Conservation (phyloP, 164 flowering plant genomes). For the Chimonanthus salicifolius region DNA sequence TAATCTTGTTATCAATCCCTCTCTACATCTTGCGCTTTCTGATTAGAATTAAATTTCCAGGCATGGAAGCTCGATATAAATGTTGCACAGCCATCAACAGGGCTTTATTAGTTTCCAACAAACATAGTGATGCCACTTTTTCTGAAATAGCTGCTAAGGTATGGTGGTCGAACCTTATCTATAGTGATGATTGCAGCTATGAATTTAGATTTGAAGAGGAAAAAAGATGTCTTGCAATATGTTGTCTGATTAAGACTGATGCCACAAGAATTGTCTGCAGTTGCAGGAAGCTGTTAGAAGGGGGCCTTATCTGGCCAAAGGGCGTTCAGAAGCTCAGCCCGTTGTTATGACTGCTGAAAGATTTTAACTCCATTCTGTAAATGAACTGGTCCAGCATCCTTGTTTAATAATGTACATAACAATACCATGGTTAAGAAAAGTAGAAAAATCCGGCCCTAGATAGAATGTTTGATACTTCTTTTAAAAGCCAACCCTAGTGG, state of each 20-base stretch:
- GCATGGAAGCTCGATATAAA: constrained; percentile 80
- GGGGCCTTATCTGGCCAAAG: constrained; percentile 70
- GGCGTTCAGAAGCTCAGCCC: constrained; percentile 62
- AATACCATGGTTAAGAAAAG: too few species aligned
- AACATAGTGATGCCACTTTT: constrained; percentile 44
- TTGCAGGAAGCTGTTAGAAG: constrained; percentile 54
- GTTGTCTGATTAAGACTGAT: background rate
- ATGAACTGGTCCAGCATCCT: background rate
- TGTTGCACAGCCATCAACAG: constrained; percentile 66
- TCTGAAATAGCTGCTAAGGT: constrained; percentile 58
- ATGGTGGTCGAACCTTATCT: constrained; percentile 1
- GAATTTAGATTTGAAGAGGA: background rate
- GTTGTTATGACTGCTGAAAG: constrained; percentile 68
- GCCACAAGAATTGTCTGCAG: constrained; percentile 10
- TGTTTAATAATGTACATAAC: too few species aligned
- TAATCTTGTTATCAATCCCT: too few species aligned
- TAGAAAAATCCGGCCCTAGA: too few species aligned
- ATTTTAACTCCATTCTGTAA: constrained; percentile 26
- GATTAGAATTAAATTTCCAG: constrained; percentile 24
- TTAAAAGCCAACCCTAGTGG: too few species aligned
- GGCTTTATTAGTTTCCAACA: constrained; percentile 38
- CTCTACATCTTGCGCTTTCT: too few species aligned
- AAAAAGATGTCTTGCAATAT: background rate
- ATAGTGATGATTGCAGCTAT: background rate
- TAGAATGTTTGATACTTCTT: too few species aligned